These are phyloP conservation scores for Arctium lappa DNA, from an alignment of 129 eudicot genomes.

Conservation along the genomic window DNA sequence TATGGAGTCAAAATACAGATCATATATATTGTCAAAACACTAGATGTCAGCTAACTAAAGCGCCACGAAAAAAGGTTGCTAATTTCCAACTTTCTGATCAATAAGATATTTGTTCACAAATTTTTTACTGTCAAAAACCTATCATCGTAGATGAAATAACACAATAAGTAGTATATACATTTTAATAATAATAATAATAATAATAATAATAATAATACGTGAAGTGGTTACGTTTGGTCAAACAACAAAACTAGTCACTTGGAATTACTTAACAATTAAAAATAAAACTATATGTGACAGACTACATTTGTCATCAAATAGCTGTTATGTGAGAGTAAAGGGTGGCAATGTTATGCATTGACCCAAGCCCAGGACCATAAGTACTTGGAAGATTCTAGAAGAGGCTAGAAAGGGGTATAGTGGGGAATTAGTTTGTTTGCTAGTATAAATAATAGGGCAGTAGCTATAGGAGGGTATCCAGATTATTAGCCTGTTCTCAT, in stretches of 20 bases:
- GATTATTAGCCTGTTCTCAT: too few relatives aligned
- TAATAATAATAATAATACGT: background rate
- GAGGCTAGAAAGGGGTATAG: too few relatives aligned
- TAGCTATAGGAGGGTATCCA: too few relatives aligned
- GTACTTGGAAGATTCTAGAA: too few relatives aligned
- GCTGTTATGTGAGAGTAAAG: background rate
- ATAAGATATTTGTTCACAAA: background rate
- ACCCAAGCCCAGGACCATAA: too few relatives aligned
- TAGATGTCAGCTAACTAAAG: background rate
- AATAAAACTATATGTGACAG: background rate
- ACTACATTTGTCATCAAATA: background rate
- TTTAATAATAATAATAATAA: background rate
- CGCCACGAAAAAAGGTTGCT: background rate
- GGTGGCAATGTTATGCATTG: too few relatives aligned
- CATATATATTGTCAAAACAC: background rate
- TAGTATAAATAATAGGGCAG: too few relatives aligned
- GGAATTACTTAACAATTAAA: background rate
- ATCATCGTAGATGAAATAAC: background rate
- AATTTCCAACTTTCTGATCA: too few relatives aligned
- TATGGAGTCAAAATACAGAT: slow-evolving; percentile 1
- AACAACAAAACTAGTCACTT: background rate
- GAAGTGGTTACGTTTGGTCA: background rate
- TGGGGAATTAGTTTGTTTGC: too few relatives aligned
- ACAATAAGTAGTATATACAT: background rate
- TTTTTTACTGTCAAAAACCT: background rate